Conservation (phyloP, 2,329 filamentous ascomycete species). For the Pyrenochaeta sp. region DNA sequence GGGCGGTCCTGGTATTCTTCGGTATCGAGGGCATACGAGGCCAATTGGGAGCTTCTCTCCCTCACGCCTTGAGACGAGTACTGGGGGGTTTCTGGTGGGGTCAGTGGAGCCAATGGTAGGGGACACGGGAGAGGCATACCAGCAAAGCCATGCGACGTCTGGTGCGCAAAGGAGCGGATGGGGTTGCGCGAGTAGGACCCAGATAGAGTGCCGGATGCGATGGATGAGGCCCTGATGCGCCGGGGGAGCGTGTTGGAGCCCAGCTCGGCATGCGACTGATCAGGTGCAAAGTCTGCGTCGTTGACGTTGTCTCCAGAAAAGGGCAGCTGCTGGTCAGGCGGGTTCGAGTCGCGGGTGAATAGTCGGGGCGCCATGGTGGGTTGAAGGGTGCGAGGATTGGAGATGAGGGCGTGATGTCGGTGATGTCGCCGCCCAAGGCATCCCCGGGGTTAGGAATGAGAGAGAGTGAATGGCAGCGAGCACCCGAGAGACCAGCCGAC, state of each 20-base stretch:
- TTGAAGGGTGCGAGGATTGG: constrained; percentile 2
- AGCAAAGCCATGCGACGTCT: constrained; percentile 66
- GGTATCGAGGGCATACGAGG: constrained; percentile 73
- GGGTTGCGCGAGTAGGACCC: constrained; percentile 60
- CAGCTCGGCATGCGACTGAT: constrained; percentile 26
- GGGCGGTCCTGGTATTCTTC: constrained; percentile 40
- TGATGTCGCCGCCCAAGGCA: no score
- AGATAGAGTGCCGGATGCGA: constrained; percentile 29
- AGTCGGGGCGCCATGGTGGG: constrained; percentile 32
- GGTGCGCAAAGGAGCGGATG: constrained; percentile 75
- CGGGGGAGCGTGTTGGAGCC: constrained; percentile 34
- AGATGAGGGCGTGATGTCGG: no score
- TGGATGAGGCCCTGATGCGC: constrained; percentile 36
- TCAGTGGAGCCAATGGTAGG: constrained; percentile 28
- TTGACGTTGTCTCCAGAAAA: constrained; percentile 40
- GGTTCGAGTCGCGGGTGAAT: constrained; percentile 24
- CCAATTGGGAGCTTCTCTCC: constrained; percentile 86
- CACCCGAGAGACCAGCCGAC: no score
- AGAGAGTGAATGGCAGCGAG: no score
- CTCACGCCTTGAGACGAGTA: constrained; percentile 79
- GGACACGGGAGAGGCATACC: constrained; percentile 50
- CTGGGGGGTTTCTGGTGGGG: constrained; percentile 70
- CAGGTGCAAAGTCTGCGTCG: constrained; percentile 37
- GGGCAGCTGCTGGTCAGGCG: constrained; percentile 35
- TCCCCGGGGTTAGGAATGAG: constrained; percentile 6